Conservation (phyloP, 2,329 filamentous ascomycete species). For the Penicillium expansum region DNA sequence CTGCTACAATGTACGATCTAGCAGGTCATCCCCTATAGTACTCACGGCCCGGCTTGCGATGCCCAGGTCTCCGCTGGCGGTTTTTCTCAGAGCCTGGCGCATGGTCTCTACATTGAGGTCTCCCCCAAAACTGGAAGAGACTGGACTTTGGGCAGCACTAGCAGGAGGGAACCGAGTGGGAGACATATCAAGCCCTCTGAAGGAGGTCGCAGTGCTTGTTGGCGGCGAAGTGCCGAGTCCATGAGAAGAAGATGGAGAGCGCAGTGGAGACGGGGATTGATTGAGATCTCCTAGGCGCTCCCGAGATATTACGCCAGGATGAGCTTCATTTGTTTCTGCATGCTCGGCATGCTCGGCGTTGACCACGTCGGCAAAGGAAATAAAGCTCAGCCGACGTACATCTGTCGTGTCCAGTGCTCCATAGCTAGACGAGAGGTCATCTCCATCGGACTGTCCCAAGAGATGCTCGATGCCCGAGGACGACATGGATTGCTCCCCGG, state of each 20-base stretch:
- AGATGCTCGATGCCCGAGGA: constrained; percentile 49
- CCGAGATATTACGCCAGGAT: constrained; percentile 18
- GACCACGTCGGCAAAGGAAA: constrained; percentile 94
- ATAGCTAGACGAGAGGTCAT: constrained; percentile 71
- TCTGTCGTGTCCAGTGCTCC: constrained; percentile 74
- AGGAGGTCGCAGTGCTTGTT: constrained; percentile 70
- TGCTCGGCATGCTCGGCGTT: constrained; percentile 64
- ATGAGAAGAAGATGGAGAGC: constrained; percentile 73
- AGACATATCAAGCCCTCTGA: constrained; percentile 71
- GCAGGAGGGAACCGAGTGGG: constrained; percentile 62
- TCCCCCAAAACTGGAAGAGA: constrained; percentile 51
- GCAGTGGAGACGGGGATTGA: constrained; percentile 75
- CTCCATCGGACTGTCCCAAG: constrained; percentile 38
- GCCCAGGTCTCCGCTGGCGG: constrained; percentile 74
- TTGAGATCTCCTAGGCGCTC: constrained; percentile 36
- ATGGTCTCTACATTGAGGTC: constrained; percentile 92
- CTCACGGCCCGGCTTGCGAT: constrained; percentile 35
- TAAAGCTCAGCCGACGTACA: constrained; percentile 83
- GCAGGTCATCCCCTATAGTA: constrained; percentile 33
- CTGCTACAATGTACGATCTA: constrained; percentile 28
- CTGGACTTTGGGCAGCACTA: constrained; percentile 52
- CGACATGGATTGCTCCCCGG: constrained; percentile 37
- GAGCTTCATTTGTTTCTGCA: constrained; percentile 42
- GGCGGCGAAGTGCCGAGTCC: constrained; percentile 68
- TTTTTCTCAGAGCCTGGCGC: constrained; percentile 81